A percentile compares a stretch with the other conserved stretches of the same genome.
These are phyloP conservation scores for Irpex lacteus DNA, from an alignment of 1,284 basidiomycete genomes.

Conservation along the genomic window DNA sequence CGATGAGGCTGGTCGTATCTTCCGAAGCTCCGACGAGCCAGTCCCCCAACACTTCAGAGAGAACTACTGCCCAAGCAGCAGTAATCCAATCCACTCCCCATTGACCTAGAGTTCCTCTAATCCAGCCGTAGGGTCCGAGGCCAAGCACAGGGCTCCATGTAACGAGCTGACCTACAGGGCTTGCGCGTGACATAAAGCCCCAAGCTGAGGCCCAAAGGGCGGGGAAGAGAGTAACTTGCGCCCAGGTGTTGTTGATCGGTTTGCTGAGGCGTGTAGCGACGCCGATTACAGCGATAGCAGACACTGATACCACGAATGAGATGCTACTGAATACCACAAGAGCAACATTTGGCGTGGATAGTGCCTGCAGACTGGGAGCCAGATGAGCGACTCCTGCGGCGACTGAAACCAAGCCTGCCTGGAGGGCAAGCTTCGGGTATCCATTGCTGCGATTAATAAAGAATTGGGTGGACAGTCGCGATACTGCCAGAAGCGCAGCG, in stretches of 20 bases:
- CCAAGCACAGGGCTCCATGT: constrained; percentile 64
- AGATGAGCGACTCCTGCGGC: constrained; percentile 47
- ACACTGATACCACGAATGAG: constrained; percentile 40
- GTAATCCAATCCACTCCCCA: constrained; percentile 65
- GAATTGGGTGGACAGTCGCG: constrained; percentile 50
- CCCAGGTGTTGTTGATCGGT: constrained; percentile 34
- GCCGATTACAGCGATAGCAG: constrained; percentile 40
- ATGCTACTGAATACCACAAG: constrained; percentile 41
- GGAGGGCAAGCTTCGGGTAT: constrained; percentile 32
- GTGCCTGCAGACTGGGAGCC: constrained; percentile 48
- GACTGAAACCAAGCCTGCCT: constrained; percentile 39
- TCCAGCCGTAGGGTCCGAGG: constrained; percentile 57
- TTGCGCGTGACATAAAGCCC: constrained; percentile 47
- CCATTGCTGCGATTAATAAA: constrained; percentile 36
- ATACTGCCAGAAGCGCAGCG: constrained; percentile 41
- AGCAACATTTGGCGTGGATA: constrained; percentile 51
- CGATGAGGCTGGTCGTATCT: constrained; percentile 12
- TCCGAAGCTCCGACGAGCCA: constrained; percentile 53
- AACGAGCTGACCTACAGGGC: constrained; percentile 65
- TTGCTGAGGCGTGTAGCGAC: constrained; percentile 32
- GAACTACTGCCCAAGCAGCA: constrained; percentile 68
- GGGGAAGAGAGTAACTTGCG: constrained; percentile 58
- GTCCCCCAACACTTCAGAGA: constrained; percentile 45
- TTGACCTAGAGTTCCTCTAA: constrained; percentile 53
- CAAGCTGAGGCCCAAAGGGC: constrained; percentile 64